These are phyloP conservation scores for Aquilaria agallochum DNA, from an alignment of 441 rosid genomes.

Conservation along the genomic window DNA sequence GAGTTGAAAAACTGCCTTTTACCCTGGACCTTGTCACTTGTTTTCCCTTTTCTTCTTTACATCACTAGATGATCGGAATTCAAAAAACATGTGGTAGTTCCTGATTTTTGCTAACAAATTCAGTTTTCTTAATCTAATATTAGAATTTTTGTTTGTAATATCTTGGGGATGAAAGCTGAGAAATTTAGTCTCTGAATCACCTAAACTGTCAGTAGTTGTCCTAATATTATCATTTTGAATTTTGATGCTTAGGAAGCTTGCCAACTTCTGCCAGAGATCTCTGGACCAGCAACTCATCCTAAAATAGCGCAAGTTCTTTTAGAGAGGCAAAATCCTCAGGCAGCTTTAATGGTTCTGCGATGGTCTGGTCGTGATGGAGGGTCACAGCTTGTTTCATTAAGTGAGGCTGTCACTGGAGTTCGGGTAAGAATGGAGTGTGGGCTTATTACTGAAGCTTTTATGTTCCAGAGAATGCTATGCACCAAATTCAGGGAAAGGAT, in stretches of 20 bases:
- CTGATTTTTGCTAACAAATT: no score
- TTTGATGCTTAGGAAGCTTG: slow-evolving; percentile 67
- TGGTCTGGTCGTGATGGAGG: slow-evolving; percentile 87
- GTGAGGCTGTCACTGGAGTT: slow-evolving; percentile 83
- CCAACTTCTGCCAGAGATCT: slow-evolving; percentile 85
- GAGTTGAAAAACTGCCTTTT: no score
- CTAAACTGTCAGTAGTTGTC: not conserved
- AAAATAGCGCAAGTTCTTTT: slow-evolving; percentile 85
- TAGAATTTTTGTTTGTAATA: not conserved
- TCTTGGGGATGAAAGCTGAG: slow-evolving; percentile 2
- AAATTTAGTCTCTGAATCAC: not conserved
- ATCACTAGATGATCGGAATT: no score
- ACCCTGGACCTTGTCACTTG: no score
- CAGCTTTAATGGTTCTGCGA: slow-evolving; percentile 81
- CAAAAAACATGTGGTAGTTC: no score
- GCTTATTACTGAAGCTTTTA: slow-evolving; percentile 88
- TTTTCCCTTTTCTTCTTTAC: no score
- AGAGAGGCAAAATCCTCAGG: slow-evolving; percentile 81
- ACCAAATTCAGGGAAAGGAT: slow-evolving; percentile 60
- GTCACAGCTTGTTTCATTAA: slow-evolving; percentile 52
- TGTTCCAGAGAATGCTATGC: slow-evolving; percentile 77
- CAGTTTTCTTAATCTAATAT: no score
- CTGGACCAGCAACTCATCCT: slow-evolving; percentile 73
- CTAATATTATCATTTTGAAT: not conserved
- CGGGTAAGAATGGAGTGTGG: slow-evolving; percentile 89